These are phyloP conservation scores for Lactifluus volemus DNA, from an alignment of 768 basidiomycete genomes.

Conservation along the genomic window DNA sequence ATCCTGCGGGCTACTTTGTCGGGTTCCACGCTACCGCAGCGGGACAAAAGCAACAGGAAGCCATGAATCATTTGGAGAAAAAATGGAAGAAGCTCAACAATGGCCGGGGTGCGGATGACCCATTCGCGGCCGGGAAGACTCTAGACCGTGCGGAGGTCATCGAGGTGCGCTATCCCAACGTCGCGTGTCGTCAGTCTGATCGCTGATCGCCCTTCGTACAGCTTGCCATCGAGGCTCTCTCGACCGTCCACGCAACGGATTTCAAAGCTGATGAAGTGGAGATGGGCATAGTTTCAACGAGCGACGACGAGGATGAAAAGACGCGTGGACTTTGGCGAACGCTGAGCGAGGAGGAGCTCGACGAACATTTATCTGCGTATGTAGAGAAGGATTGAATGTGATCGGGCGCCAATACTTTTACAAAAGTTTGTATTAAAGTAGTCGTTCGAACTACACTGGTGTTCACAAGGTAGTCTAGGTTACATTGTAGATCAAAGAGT, in stretches of 20 bases:
- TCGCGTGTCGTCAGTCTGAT: neutral
- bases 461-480: slow-evolving; percentile 2
- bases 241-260: slow-evolving; percentile 89
- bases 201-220: slow-evolving; percentile 25
- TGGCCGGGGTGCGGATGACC: slow-evolving; percentile 71
- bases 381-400: slow-evolving; percentile 74
- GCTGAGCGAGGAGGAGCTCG: slow-evolving; percentile 69
- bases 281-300: slow-evolving; percentile 82
- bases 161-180: slow-evolving; percentile 49
- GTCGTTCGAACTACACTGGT: neutral
- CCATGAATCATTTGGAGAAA: slow-evolving; percentile 97
- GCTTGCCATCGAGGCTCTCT: slow-evolving; percentile 94
- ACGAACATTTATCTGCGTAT: slow-evolving; percentile 72
- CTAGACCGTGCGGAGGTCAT: slow-evolving; percentile 75
- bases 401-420: neutral
- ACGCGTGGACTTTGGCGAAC: slow-evolving; percentile 71
- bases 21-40: slow-evolving; percentile 97
- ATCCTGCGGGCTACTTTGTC: slow-evolving; percentile 97
- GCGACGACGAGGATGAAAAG: slow-evolving; percentile 64
- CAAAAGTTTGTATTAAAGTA: neutral
- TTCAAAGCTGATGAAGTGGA: slow-evolving; percentile 95
- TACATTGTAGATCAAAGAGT: neutral
- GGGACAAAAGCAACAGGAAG: slow-evolving; percentile 96
- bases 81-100: slow-evolving; percentile 94
- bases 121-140: slow-evolving; percentile 62